phyloP scores from a whole-genome alignment of 163 green algal genomes.

The Chloromonas sp. region DNA sequence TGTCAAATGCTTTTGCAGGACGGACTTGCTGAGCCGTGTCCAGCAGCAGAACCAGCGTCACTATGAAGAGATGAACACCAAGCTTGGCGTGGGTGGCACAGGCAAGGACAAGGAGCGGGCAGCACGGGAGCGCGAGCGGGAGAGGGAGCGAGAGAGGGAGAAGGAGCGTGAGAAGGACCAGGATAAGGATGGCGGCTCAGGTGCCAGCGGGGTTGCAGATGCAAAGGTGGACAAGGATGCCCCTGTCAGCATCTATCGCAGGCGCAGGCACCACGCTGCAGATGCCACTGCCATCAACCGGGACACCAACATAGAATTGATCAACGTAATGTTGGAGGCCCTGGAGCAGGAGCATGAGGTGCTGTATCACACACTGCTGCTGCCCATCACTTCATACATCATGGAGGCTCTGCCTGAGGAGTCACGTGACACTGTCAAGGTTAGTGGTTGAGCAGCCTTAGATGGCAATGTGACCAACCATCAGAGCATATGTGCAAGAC shows the following conservation, averaged over 20 bases:
- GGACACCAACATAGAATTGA: constrained; percentile 70
- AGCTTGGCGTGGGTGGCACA: background rate
- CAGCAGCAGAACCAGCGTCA: constrained; percentile 31
- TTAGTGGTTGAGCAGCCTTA: background rate
- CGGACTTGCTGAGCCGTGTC: constrained; percentile 48
- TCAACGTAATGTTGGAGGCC: constrained; percentile 64
- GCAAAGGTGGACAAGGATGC: background rate
- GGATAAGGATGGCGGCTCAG: constrained; percentile 6
- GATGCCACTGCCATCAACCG: constrained; percentile 20
- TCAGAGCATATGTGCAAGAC: too few species aligned
- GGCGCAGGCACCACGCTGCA: constrained; percentile 3
- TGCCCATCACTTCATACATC: constrained; percentile 64
- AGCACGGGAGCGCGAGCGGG: background rate
- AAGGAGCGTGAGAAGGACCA: background rate
- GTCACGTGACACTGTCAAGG: constrained; percentile 42
- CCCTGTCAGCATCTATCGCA: background rate
- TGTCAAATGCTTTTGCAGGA: constrained; percentile 22
- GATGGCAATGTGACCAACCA: too few species aligned
- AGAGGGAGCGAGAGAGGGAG: background rate
- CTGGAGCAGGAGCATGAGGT: constrained; percentile 72
- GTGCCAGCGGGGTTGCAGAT: constrained; percentile 8
- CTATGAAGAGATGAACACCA: constrained; percentile 21
- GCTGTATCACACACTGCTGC: constrained; percentile 52
- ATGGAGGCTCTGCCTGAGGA: constrained; percentile 58
- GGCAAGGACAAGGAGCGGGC: background rate